Percentiles rank a stretch among this genome's conserved stretches.
Conservation (phyloP, 192 early-diverging fungal genomes). For the Fimicolochytrium jonesii region DNA sequence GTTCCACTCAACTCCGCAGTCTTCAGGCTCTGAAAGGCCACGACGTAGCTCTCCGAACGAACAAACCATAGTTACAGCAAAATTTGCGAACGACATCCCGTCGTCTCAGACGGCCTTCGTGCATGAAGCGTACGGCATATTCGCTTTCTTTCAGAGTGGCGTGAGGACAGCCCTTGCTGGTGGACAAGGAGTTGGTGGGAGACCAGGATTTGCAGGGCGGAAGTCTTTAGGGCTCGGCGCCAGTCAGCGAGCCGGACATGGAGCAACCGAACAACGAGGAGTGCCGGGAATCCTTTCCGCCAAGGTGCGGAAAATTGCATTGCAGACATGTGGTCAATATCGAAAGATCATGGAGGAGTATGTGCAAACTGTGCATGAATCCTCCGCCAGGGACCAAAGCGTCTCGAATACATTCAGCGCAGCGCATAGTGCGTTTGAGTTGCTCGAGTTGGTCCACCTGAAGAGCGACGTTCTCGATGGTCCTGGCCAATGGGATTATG, state of each 20-base stretch:
- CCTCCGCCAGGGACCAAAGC: neutral
- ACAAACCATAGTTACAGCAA: neutral
- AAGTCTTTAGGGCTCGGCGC: neutral
- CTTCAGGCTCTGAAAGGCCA: too few species aligned
- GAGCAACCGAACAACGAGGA: neutral
- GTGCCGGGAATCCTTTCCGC: neutral
- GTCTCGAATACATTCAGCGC: neutral
- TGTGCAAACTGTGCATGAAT: constrained; percentile 2
- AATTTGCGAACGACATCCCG: constrained; percentile 4
- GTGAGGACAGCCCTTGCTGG: neutral
- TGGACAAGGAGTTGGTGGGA: neutral
- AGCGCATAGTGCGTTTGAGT: constrained; percentile 9
- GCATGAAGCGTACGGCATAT: constrained; percentile 6
- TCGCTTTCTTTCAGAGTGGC: constrained; percentile 12
- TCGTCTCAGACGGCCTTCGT: constrained; percentile 6
- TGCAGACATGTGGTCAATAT: neutral
- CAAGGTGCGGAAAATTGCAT: neutral
- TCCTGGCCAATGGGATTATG: constrained; percentile 11
- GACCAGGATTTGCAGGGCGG: neutral
- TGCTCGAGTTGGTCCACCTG: constrained; percentile 7
- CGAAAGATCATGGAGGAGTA: neutral
- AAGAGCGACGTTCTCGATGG: neutral
- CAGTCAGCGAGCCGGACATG: neutral
- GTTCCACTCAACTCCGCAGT: too few species aligned
- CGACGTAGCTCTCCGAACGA: too few species aligned